Base-by-base conservation (phyloP, 768 basidiomycete genomes). In the Termitomyces sp. region DNA sequence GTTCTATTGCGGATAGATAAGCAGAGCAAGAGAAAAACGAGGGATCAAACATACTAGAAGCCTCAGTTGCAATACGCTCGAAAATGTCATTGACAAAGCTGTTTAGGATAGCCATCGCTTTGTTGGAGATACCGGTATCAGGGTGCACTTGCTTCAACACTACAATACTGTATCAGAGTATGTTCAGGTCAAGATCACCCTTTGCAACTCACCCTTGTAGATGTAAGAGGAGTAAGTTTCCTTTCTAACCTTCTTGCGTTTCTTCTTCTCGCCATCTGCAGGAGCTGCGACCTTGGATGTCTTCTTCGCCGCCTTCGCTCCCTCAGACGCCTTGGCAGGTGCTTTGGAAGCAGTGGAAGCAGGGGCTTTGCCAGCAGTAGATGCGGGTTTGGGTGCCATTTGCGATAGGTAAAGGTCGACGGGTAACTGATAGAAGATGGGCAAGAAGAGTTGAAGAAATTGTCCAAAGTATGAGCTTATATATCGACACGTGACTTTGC, bases 41-140 rank as follows among this genome's bases (percentile, higher is more conserved):
- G 33, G 12, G 13, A 9, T 2, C 37, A 6, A 4, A 82, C 89
- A 42, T 66, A 92, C 90, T 93, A 57, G 92, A 93, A 41, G 92
- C 93, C 70, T 95, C 93, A 0, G 88, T 86, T 12, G 92, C 92
- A 67, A 95, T 93, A n/a, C 92, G 90, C 70, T 93, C 92, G 64
- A 93, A 94, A 65, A 93, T 96, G 67, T 97, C 94, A 68, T 95
- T 95, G 69, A 97, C 94, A 70, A 97, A 97, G 58, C 89, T 92
- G 82, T 96, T 96, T 58, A 97, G 76, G 70, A 97, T 95, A 61
- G 93, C 90, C 93, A 96, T 95, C 22, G 93, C 94, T 82, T 96
- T 96, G 87, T 97, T 98, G 57, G 95, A 95, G 78, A 98, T 98
- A 88, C 95, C 96, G 53, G 93, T 98, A 70, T 98, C 96, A 54